Base-by-base conservation (phyloP, 371 early-diverging fungal genomes). In the Nematocida sp. region DNA sequence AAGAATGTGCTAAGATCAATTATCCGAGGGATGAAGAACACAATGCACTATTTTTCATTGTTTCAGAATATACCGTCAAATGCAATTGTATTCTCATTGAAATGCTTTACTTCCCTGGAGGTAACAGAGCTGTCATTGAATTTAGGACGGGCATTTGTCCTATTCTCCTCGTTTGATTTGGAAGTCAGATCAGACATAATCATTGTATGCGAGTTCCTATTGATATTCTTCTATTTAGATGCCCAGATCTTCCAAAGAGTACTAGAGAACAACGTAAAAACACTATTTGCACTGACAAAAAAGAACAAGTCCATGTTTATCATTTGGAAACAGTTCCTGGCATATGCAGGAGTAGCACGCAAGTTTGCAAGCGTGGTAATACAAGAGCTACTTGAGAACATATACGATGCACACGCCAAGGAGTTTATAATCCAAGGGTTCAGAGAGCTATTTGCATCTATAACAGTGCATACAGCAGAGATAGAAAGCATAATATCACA, bases 11-110 rank as follows among this genome's bases (percentile, higher is more conserved):
- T 70, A 27, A 31, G 74, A 19, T 70, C 74, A 25, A 37, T 70
- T 15, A 70, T 70, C 25, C 58, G 74, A 35, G 74, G 74, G 21
- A 70, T 70, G 74, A 70, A 70, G 45, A 70, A 70, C 62, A 70
- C 74, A 41, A 70, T 70, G 74, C 74, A 70, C 60, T 70, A 70
- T 51, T 70, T 70, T 41, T 70, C 74, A 7, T 53, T 70, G 15
- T 70, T 70, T 43, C 74, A 70, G 47, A 70, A 61, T 47, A 61
- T 70, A 29, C 61, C 74, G 5, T 70, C 74, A 5, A 70, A 70
- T 38, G 60, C 74, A 35, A 70, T 70, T 40, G 74, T 70, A 13
- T 70, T 70, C 53, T 70, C 74, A 3, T 41, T 70, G 15, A 70
- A 70, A 25, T 70, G 74, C 53, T 70, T 70, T 32, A 70, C 67